A percentile compares a stretch with the other conserved stretches of the same genome.
These are phyloP conservation scores for Earliella scabrosa DNA, from an alignment of 1,284 basidiomycete species.

Conservation along the genomic window DNA sequence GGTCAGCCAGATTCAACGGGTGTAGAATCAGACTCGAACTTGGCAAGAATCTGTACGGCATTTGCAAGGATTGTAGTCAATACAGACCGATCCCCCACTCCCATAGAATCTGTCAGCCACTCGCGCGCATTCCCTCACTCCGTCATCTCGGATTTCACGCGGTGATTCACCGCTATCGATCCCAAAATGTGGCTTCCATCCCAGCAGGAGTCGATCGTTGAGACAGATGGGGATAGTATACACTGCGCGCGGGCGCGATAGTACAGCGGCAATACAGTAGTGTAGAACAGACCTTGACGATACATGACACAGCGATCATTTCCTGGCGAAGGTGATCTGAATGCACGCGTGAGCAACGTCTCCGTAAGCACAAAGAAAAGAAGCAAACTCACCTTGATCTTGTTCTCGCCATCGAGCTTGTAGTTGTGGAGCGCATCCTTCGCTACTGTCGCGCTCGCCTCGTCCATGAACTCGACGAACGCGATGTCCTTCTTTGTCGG, in stretches of 20 bases:
- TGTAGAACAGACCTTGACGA: background rate
- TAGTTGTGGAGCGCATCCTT: slow-evolving; percentile 97
- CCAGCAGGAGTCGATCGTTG: too few species aligned
- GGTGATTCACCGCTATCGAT: too few species aligned
- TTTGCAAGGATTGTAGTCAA: too few species aligned
- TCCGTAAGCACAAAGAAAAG: background rate
- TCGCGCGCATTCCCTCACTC: too few species aligned
- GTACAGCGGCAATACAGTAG: slow-evolving; percentile 21
- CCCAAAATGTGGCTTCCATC: too few species aligned
- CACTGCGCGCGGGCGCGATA: slow-evolving; percentile 18
- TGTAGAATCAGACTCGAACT: too few species aligned
- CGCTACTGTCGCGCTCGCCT: slow-evolving; percentile 84
- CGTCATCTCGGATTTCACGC: too few species aligned
- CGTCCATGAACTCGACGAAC: slow-evolving; percentile 95
- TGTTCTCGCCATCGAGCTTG: slow-evolving; percentile 94
- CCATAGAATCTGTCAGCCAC: too few species aligned
- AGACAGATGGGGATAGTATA: too few species aligned
- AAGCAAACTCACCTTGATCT: slow-evolving; percentile 80
- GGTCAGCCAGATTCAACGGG: too few species aligned
- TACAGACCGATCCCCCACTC: too few species aligned
- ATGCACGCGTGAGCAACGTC: background rate
- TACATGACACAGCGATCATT: slow-evolving; percentile 34
- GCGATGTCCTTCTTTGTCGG: slow-evolving; percentile 96
- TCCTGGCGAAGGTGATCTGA: slow-evolving; percentile 67
- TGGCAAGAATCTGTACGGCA: too few species aligned